phyloP scores from a whole-genome alignment of 1,284 basidiomycete species.

The Moesziomyces antarcticus region DNA sequence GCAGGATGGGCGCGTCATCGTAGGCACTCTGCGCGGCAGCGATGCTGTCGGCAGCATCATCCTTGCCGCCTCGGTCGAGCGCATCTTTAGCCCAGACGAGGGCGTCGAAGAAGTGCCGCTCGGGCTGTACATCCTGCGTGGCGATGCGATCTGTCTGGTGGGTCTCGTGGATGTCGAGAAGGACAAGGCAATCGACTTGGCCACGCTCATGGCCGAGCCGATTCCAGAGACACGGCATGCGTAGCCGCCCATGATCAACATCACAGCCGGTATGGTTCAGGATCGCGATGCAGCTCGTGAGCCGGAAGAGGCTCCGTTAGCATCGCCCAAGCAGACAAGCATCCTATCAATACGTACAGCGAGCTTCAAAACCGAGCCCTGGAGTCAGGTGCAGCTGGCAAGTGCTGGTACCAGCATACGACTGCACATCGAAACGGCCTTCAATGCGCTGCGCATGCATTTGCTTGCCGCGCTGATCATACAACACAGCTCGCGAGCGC shows the following conservation, averaged over 20 bases:
- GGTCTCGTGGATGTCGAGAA: constrained; percentile 88
- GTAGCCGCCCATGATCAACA: not conserved
- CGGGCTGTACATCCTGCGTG: constrained; percentile 96
- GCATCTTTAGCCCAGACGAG: constrained; percentile 73
- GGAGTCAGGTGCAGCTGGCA: too few species aligned
- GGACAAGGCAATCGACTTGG: constrained; percentile 82
- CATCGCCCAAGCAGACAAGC: too few species aligned
- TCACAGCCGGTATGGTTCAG: too few species aligned
- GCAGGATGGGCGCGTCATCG: constrained; percentile 87
- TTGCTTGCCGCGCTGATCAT: too few species aligned
- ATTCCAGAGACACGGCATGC: constrained; percentile 71
- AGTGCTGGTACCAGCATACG: too few species aligned
- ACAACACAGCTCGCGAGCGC: too few species aligned
- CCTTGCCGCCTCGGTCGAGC: constrained; percentile 57
- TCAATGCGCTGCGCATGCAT: too few species aligned
- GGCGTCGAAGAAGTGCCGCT: constrained; percentile 93
- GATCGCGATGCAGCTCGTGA: too few species aligned
- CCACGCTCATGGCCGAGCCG: constrained; percentile 86
- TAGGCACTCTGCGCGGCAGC: constrained; percentile 59
- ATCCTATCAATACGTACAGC: too few species aligned
- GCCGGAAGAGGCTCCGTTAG: too few species aligned
- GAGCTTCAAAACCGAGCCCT: too few species aligned
- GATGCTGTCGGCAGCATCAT: constrained; percentile 62
- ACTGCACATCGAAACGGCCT: too few species aligned
- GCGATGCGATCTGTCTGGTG: constrained; percentile 93